A percentile compares a stretch with the other conserved stretches of the same genome.
phyloP scores from a whole-genome alignment of 305 asterid species.

The Ruellia speciosa region DNA sequence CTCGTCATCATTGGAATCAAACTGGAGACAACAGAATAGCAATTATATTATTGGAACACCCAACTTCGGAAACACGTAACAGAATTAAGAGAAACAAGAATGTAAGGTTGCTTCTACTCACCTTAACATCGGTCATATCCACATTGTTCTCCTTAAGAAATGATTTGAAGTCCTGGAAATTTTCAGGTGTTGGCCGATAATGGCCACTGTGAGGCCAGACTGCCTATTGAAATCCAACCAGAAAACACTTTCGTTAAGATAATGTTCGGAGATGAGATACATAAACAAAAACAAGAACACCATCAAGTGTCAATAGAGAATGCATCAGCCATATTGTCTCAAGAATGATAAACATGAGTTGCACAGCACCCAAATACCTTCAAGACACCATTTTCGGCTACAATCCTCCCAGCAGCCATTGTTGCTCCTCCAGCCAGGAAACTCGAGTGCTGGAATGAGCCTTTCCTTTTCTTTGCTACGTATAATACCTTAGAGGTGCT shows the following conservation, averaged over 20 bases:
- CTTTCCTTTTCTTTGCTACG: conserved; percentile 76
- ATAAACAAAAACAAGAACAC: too few species aligned
- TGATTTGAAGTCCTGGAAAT: conserved; percentile 65
- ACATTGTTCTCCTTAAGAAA: conserved; percentile 62
- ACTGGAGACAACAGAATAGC: conserved; percentile 37
- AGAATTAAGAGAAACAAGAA: too few species aligned
- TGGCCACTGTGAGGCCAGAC: conserved; percentile 97
- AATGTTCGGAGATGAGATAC: too few species aligned
- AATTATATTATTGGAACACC: too few species aligned
- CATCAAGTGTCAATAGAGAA: too few species aligned
- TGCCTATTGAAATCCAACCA: background rate
- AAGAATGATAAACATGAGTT: background rate
- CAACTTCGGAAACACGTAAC: too few species aligned
- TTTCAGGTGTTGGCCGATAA: conserved; percentile 82
- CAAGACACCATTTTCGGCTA: conserved; percentile 65
- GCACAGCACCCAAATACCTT: conserved; percentile 36
- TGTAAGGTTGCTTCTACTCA: background rate
- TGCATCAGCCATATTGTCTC: too few species aligned
- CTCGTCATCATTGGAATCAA: conserved; percentile 55
- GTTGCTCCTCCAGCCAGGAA: conserved; percentile 98
- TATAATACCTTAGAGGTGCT: conserved; percentile 72
- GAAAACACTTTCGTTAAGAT: too few species aligned
- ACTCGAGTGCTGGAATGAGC: conserved; percentile 92
- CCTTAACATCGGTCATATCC: conserved; percentile 70
- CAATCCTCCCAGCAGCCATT: conserved; percentile 85